Percentiles rank a stretch among this genome's conserved stretches.
Conservation (phyloP, 108 stramenopile genomes). For the Nitzschia sp. region DNA sequence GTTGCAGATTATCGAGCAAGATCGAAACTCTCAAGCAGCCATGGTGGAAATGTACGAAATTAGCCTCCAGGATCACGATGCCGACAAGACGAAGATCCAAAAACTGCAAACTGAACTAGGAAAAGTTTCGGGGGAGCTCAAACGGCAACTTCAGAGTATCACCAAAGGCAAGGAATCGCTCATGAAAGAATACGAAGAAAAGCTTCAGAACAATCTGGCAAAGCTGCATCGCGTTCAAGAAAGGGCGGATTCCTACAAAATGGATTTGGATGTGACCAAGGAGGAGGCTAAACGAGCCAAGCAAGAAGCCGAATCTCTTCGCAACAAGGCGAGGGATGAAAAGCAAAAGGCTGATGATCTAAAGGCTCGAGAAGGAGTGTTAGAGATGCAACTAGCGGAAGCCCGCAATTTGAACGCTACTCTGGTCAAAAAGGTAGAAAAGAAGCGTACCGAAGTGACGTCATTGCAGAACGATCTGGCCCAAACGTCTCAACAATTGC, state of each 20-base stretch:
- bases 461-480: constrained; percentile 30
- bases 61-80: constrained; percentile 43
- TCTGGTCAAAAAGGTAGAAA: constrained; percentile 38
- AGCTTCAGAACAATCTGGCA: constrained; percentile 22
- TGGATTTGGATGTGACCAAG: constrained; percentile 26
- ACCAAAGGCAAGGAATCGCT: constrained; percentile 32
- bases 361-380: constrained; percentile 25
- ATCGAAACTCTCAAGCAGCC: constrained; percentile 32
- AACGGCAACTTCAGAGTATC: constrained; percentile 36
- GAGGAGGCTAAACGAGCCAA: constrained; percentile 21
- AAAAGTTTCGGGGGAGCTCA: constrained; percentile 33
- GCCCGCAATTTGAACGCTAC: constrained; percentile 33
- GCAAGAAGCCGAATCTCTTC: constrained; percentile 18
- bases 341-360: constrained; percentile 13
- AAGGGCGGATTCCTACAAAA: constrained; percentile 35
- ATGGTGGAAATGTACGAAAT: constrained; percentile 52
- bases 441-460: constrained; percentile 34
- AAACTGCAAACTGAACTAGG: constrained; percentile 33
- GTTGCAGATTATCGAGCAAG: constrained; percentile 47
- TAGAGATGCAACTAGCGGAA: constrained; percentile 44
- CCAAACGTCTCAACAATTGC: constrained; percentile 11
- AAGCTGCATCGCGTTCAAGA: constrained; percentile 37
- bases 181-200: constrained; percentile 37
- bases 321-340: constrained; percentile 15
- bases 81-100: constrained; percentile 34